Base-by-base conservation (phyloP, 768 basidiomycete species). In the Podaxis sp. region DNA sequence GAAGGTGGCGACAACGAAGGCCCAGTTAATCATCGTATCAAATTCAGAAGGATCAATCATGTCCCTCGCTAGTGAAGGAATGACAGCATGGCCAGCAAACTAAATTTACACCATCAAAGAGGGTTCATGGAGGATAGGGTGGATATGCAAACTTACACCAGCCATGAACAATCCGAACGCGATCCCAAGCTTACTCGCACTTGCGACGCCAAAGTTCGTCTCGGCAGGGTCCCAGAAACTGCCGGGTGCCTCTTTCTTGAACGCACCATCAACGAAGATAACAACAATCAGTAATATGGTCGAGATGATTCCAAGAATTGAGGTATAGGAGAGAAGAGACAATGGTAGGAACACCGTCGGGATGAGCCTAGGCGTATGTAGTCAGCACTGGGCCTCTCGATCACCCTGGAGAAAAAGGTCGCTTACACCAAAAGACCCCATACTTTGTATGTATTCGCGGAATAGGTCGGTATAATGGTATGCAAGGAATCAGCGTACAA, bases 131-230 rank as follows among this genome's bases (percentile, higher is more conserved):
- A n/a, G 17, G 9, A 9, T 55, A 54, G 4, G 24, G 22, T 52
- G 27, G 25, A 25, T 27, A 37, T 24, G 51, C 24, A 24, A 54
- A 70, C 84, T 70, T 70, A 94, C 93, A 15, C 95, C 94, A 7
- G 93, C 91, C 87, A 98, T 94, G 69, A 98, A 87, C 64, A 98
- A 78, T 1, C 96, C 96, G 66, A 95, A 90, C 13, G 91, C 85
- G 27, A 96, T 73, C 1, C 94, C 90, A 37, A 96, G 76, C 59
- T 89, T 82, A 19, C 75, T 74, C 65, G 79, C 74, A 63, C 79
- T 82, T 25, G 76, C 75, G 13, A 90, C 78, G 4, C 79, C 79
- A 11, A 88, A 64, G 19, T 79, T 83, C 0, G 94, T 97, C n/a
- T 78, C 75, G 29, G 86, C 88, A 3, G 91, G 90, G 52, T 79